Base-by-base conservation (phyloP, 768 basidiomycete genomes). In the Rhizopogon salebrosus region DNA sequence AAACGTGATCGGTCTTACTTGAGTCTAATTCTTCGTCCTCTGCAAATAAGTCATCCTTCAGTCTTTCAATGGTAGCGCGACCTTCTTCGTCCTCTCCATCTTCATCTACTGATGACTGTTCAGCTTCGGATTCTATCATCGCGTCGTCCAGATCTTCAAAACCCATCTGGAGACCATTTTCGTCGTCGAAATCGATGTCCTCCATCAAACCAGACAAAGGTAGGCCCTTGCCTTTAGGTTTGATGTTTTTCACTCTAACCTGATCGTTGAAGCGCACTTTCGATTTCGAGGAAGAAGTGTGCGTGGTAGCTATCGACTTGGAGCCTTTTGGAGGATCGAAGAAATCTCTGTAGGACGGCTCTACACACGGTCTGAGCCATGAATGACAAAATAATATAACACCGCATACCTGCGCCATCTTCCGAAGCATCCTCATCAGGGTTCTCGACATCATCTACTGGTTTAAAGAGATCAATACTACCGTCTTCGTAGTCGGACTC, bases 171-270 rank as follows among this genome's bases (percentile, higher is more conserved):
- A 68, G 70, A 13, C 71, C 70, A 16, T 74, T 74, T 1, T 75
- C 74, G 11, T 75, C 71, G 5, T 71, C 67, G 31, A 64, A 64
- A 10, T 64, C 66, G 4, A 65, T 67, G 1, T 62, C 64, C 27
- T 62, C 68, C 61, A 76, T 69, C 20, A 34, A 46, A 16, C 64
- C 57, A 7, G 70, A 77, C 20, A 86, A 61, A 4, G 85, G 80
- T 51, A 80, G 70, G 42, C 80, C 81, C 64, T 80, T 90, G 3
- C 87, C 86, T 20, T 81, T 80, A 1, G 85, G 73, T 59, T 84
- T 85, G 62, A 94, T 92, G 41, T 80, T 87, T 71, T 85, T 92
- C 35, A 94, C 86, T 35, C 82, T 74, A 24, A 95, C 92, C 61
- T 85, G 77, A 4, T 91, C 87, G 61, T 85, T 79, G 65, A 95